Percentiles rank a stretch among this genome's conserved stretches.
Evolutionary conservation across 768 basidiomycete genomes (phyloP).

Genomic region (Mycena capillaripes): DNA sequence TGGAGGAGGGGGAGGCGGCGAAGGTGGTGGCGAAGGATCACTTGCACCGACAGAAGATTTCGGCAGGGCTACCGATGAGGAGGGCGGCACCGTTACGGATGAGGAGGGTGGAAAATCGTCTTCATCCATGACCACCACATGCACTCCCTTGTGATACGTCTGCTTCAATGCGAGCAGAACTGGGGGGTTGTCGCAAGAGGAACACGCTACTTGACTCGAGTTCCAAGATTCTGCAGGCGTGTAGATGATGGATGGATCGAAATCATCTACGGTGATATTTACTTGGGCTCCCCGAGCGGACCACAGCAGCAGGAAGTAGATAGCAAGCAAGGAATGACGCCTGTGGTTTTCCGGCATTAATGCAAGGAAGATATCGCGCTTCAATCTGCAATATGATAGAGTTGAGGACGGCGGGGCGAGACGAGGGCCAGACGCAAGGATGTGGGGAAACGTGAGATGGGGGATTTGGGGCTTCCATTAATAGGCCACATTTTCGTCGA

Average conservation of each 20-base stretch:
- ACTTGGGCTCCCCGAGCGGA: conserved; percentile 39
- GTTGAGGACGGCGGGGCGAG: neutral
- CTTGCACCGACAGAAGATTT: too few relatives aligned
- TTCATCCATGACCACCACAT: conserved; percentile 39
- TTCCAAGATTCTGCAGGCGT: conserved; percentile 53
- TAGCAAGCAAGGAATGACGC: conserved; percentile 15
- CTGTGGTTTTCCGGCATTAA: conserved; percentile 2
- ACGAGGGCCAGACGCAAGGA: conserved; percentile 10
- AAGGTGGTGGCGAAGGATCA: neutral
- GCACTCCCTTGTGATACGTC: conserved; percentile 55
- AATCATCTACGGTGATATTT: conserved; percentile 56
- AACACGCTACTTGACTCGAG: conserved; percentile 46
- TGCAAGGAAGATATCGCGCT: neutral
- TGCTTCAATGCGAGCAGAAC: conserved; percentile 37
- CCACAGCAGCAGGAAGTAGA: conserved; percentile 29
- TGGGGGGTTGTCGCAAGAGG: conserved; percentile 48
- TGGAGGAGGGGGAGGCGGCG: neutral
- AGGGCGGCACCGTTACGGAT: neutral
- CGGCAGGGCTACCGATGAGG: neutral
- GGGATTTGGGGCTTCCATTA: conserved; percentile 7
- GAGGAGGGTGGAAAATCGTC: conserved; percentile 30
- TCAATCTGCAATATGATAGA: neutral
- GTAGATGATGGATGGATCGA: conserved; percentile 55
- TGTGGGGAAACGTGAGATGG: conserved; percentile 36
- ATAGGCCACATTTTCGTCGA: neutral